Evolutionary conservation across 495 filamentous ascomycete genomes (phyloP), one percentile per base, ranked within the genome.

Genomic region (Chlorociboria aeruginascens): DNA sequence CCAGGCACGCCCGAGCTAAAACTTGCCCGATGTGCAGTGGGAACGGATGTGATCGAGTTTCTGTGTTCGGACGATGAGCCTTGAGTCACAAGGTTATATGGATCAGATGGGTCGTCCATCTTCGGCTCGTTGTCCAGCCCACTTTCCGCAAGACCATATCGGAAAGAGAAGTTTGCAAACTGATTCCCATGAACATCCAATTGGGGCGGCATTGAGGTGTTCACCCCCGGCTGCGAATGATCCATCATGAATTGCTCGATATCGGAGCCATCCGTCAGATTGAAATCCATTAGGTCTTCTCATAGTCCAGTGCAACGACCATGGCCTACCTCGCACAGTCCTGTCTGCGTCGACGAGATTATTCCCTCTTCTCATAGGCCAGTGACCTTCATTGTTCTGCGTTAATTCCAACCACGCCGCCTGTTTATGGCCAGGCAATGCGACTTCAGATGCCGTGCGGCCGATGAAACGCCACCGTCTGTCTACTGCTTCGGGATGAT

Each of bases 211-310:
- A 50, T 29, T 10, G 47, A 40, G 25, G 11, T 32, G 31, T 40
- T 49, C 28, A 40, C 34, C 14, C 39, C 32, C 12, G 43, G 52
- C 17, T 16, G 31, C 40, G 43, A 50, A 14, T 43, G 45, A 7
- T 53, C 48, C 48, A 59, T 53, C 50, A 59, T 56, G 56, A 56
- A 59, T 34, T 59, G 50, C 31, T 53, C 56, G 12, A 59, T 12
- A 13, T 56, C 53, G 25, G 48, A 43, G 25, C 48, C 25, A 11
- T 59, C 52, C 3, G 49, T 25, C 1, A 25, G 20, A 25, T 25
- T 25, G 20, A 25, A 25, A 25, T 25, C 20, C 20, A 25, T 25
- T 25, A 25, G 20, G 20, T 25, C 20, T 25, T 25, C 20, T 25
- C 11, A 39, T 50, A 47, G 42, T 50, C 36, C 20, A 45, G 17